A percentile compares a stretch with the other conserved stretches of the same genome.
Evolutionary conservation across 2,329 filamentous ascomycete species (phyloP).

Genomic region (Arthroderma sp.): DNA sequence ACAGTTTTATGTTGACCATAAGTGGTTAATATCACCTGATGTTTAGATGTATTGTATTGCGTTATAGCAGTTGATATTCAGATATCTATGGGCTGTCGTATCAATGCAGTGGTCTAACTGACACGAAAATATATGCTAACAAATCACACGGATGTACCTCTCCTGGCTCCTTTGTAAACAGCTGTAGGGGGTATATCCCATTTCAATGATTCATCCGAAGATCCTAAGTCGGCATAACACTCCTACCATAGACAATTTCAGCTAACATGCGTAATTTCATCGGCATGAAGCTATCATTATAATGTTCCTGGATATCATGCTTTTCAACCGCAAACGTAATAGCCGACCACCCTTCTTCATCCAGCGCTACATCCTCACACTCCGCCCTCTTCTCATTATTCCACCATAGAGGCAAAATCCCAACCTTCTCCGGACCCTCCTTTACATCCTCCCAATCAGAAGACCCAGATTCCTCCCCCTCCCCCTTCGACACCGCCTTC

Average conservation of each 20-base stretch:
- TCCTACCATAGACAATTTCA: conserved; percentile 26
- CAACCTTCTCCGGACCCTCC: not conserved
- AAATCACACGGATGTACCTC: too few species aligned
- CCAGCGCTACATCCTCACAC: conserved; percentile 27
- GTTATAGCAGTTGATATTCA: too few species aligned
- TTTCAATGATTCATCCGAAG: too few species aligned
- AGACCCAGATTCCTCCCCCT: not conserved
- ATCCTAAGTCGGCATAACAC: not conserved
- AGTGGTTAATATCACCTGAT: too few species aligned
- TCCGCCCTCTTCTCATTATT: conserved; percentile 22
- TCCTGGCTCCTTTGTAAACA: too few species aligned
- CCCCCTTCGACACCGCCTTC: not conserved
- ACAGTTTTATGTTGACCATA: too few species aligned
- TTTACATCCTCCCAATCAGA: not conserved
- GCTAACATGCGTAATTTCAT: conserved; percentile 40
- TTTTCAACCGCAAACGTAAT: conserved; percentile 20
- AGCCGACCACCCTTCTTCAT: not conserved
- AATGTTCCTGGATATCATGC: conserved; percentile 29
- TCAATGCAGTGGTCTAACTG: too few species aligned
- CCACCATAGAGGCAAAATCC: conserved; percentile 37
- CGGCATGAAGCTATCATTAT: conserved; percentile 32
- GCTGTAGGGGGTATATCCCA: too few species aligned
- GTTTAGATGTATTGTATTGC: too few species aligned
- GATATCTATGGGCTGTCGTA: too few species aligned
- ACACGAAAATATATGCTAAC: too few species aligned